These are phyloP conservation scores for Atkinsonella texensis DNA, from an alignment of 2,329 filamentous ascomycete species.

Conservation along the genomic window DNA sequence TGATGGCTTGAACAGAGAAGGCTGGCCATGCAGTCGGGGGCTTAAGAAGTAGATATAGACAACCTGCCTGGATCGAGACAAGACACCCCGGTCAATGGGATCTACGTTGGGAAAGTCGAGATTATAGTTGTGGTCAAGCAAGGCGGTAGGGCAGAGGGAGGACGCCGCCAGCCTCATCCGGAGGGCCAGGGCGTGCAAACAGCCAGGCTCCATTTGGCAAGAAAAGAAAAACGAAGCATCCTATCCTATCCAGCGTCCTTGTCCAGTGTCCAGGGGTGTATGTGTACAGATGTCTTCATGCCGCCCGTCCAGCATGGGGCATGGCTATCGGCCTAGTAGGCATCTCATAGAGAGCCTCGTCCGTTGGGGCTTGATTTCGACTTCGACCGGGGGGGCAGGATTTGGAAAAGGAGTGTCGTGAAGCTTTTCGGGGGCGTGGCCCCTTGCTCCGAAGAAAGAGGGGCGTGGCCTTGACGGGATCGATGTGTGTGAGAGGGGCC, in stretches of 20 bases:
- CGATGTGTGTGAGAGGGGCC: background rate
- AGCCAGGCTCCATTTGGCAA: background rate
- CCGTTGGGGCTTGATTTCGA: background rate
- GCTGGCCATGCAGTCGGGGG: conserved; percentile 7
- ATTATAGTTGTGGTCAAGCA: conserved; percentile 3
- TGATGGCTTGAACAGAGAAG: background rate
- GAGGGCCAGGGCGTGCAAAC: conserved; percentile 5
- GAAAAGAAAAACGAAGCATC: background rate
- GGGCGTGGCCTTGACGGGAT: background rate
- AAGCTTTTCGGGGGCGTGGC: background rate
- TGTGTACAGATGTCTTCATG: background rate
- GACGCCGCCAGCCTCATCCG: conserved; percentile 11
- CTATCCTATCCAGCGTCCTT: background rate
- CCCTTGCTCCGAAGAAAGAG: background rate
- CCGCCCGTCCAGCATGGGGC: conserved; percentile 4
- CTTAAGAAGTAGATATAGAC: conserved; percentile 10
- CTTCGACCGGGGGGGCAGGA: background rate
- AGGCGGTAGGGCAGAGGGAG: conserved; percentile 6
- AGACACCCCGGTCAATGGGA: conserved; percentile 6
- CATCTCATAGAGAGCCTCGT: conserved; percentile 7
- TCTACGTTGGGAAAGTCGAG: conserved; percentile 5
- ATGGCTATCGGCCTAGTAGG: conserved; percentile 5
- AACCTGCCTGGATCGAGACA: conserved; percentile 4
- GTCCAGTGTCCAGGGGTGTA: background rate
- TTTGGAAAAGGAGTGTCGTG: background rate